Evolutionary conservation across 2,329 filamentous ascomycete genomes (phyloP), one percentile per base, ranked within the genome.

Genomic region (Phialophora chinensis): DNA sequence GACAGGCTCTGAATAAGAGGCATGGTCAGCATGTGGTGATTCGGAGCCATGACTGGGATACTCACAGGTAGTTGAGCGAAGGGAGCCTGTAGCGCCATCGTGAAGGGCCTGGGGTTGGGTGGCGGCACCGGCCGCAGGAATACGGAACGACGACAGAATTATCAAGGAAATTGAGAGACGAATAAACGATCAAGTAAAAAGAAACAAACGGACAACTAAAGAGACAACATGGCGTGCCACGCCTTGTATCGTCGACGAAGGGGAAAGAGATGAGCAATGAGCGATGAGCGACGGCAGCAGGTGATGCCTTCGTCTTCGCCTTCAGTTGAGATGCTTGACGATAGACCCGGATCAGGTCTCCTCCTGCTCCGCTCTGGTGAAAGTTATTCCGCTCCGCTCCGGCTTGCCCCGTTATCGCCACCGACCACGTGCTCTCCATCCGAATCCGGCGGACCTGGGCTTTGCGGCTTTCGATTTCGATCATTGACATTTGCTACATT

Each of bases 41-140:
- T 47, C 2, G 10, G 8, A 31, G 27, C 10, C n/a, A 29, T 17
- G 44, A 50, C 1, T 6, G 29, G 8, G 35, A 61, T 38, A 66
- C 69, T 60, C 63, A 71, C 69, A 44, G 67, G 65, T 47, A 71
- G 44, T 47, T 63, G 67, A 54, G 58, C 57, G 62, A 71, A 57
- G 35, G 69, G 63, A 57, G 66, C 60, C 64, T 68, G 67, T 53
- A 71, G 56, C n/a, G 64, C 67, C 69, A 71, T 71, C 27, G 52
- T 69, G 66, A 64, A 54, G 56, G 49, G 38, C 38, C 49, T 56
- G 49, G 38, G 52, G 31, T 33, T 44, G 27, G 31, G 60, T 60
- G 66, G 63, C 63, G 60, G 55, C 65, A 27, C 49, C 49, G 50
- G 60, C 60, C 50, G 60, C 44, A 61, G 29, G 25, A 23, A 31